Evolutionary conservation across 148 eudicot genomes (phyloP), one percentile per base, ranked within the genome.

Genomic region (Selenicereus undatus): DNA sequence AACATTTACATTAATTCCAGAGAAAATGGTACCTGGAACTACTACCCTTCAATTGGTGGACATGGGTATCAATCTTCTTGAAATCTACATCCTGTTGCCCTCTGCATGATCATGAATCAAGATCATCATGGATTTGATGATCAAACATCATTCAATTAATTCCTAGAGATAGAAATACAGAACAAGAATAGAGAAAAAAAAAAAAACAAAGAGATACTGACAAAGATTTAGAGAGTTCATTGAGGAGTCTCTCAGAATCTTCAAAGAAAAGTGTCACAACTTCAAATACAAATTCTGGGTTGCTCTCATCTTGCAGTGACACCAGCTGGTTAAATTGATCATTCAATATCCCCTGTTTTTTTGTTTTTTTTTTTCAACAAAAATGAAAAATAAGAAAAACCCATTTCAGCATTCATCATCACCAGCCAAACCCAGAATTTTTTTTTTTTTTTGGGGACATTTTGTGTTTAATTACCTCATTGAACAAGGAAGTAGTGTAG

Each of bases 21-120:
- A 36, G 71, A 22, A 66, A 73, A 36, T n/a, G 18, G n/a, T 32
- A 94, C 97, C 98, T 94, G 76, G 98, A 91, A 77, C 98, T 94
- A 83, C 98, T 94, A 29, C 98, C 98, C 79, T 92, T 94, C 81
- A 94, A 84, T 79, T 92, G 94, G 82, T 94, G 98, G 68, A 94
- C 92, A 87, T 88, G 86, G 11, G 91, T 88, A 86, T 92, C 94
- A 75, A 94, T 85, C 86, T 80, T 90, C 83, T 83, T 87, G 76
- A 87, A 94, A 79, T 94, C 98, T 69, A 94, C 94, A 84, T 77
- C 80, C 35, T 84, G 85, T 72, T 94, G 90, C 39, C 85, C 84
- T 81, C 98, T 94, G 66, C 56, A 81, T 30, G 29, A 82, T 79
- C 54, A 66, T 69, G 43, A 8, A 76, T 32, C 6, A 26, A 11